Evolutionary conservation across 1,284 basidiomycete genomes (phyloP), one percentile per base, ranked within the genome.

Genomic region (Cryptococcus neoformans): DNA sequence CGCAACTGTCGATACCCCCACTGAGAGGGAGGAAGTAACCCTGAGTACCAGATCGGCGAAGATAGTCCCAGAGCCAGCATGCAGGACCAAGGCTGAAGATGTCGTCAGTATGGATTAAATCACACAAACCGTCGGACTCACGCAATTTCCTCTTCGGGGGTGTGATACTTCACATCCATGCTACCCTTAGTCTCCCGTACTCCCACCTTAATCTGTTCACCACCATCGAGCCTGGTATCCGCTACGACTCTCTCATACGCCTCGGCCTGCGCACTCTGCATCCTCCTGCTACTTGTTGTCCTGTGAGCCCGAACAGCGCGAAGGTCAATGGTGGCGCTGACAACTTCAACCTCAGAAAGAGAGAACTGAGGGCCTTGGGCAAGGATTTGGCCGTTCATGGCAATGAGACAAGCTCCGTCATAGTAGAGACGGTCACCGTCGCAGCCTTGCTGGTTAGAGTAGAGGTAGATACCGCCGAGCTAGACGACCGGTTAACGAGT

Each of bases 1-100:
- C 92, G 68, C 95, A 99, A 67, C 89, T 92, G 73, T 99, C 95
- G 59, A 99, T 94, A 10, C 95, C 96, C n/a, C 96, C 95, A 54
- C 91, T 95, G 6, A 99, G 83, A 1, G 96, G 96, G 34, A 99
- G 80, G 73, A 99, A 98, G 79, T 94, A 99, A 1, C 96, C 95
- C 67, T 95, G 91, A 0, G 89, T 92, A 4, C 91, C 83, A 11
- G 95, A 98, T 41, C 95, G 86, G 34, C 95, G 84, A 42, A 99
- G 83, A 70, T 99, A 99, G 76, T 99, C 96, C 96, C 95, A 99
- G 7, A 99, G 82, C 95, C 95, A 99, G 73, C 95, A 99, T 4
- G 95, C 96, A 1, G 95, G 95, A 5, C 95, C 96, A 2, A 97
- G 81, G 2, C 92, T 96, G 64, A 41, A 57, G 35, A 42, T n/a